These are phyloP conservation scores for Capsella rubella DNA, from an alignment of 441 rosid species.

Conservation along the genomic window DNA sequence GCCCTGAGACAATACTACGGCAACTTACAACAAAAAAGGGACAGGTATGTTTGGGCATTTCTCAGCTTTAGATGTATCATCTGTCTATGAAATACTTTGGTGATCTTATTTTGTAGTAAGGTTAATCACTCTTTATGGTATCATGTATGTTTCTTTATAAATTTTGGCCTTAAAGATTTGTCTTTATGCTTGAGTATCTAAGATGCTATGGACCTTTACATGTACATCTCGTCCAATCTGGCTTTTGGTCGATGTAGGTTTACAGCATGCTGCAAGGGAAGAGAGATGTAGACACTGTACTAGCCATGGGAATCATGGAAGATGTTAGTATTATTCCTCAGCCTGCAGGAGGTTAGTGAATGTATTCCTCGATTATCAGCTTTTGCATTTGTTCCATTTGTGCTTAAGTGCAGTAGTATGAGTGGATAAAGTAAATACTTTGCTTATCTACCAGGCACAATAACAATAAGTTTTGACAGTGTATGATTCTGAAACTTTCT, in stretches of 20 bases:
- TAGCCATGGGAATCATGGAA: conserved; percentile 91
- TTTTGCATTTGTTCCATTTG: conserved; percentile 20
- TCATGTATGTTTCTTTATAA: conserved; percentile 2
- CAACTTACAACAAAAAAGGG: conserved; percentile 97
- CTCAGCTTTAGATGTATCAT: conserved; percentile 14
- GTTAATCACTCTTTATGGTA: conserved; percentile 12
- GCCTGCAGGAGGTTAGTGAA: conserved; percentile 86
- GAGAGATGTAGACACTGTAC: conserved; percentile 85
- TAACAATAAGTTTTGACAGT: conserved; percentile 19
- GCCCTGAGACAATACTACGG: conserved; percentile 80
- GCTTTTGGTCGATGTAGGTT: conserved; percentile 54
- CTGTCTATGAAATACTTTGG: background rate
- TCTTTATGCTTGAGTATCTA: conserved; percentile 12
- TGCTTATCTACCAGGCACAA: conserved; percentile 5
- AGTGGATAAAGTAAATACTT: conserved; percentile 17
- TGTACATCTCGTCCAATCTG: conserved; percentile 17
- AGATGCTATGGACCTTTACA: conserved; percentile 9
- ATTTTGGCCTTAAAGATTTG: background rate
- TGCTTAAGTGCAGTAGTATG: conserved; percentile 16
- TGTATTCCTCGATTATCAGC: conserved; percentile 1
- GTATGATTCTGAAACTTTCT: conserved; percentile 24
- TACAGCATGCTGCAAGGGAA: conserved; percentile 98
- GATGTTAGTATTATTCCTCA: conserved; percentile 95
- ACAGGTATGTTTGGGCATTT: conserved; percentile 59
- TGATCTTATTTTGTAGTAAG: background rate